These are phyloP conservation scores for Plasmodium sp. DNA, from an alignment of 169 alveolate genomes.

Conservation along the genomic window DNA sequence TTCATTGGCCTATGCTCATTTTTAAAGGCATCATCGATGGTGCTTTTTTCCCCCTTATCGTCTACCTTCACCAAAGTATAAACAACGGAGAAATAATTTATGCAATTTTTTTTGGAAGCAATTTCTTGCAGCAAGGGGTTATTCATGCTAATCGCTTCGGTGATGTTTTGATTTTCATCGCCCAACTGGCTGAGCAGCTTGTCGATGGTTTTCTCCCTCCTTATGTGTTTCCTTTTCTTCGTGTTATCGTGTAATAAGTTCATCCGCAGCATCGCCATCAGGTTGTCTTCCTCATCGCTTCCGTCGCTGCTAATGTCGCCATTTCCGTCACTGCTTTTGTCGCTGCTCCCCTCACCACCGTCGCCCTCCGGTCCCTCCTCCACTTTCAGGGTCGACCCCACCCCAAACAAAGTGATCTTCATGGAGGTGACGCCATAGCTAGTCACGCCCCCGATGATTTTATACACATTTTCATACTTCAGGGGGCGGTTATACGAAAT, in stretches of 20 bases:
- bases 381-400: neutral
- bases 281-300: neutral
- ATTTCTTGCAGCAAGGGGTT: neutral
- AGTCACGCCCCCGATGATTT: neutral
- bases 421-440: neutral
- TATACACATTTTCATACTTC: neutral
- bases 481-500: neutral
- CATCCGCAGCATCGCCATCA: neutral
- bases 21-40: neutral
- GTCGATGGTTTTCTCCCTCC: neutral
- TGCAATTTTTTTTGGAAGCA: neutral
- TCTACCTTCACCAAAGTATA: conserved; percentile 1
- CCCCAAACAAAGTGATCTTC: neutral
- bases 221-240: neutral
- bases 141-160: neutral
- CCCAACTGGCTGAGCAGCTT: neutral
- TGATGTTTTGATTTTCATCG: neutral
- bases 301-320: neutral
- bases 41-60: neutral
- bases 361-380: neutral
- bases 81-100: neutral
- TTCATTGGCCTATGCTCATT: neutral
- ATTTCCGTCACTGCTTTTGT: neutral
- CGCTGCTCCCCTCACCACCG: neutral
- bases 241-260: neutral